Evolutionary conservation across 2,329 filamentous ascomycete genomes (phyloP), one percentile per base, ranked within the genome.

Genomic region (Arachnomyces sp.): DNA sequence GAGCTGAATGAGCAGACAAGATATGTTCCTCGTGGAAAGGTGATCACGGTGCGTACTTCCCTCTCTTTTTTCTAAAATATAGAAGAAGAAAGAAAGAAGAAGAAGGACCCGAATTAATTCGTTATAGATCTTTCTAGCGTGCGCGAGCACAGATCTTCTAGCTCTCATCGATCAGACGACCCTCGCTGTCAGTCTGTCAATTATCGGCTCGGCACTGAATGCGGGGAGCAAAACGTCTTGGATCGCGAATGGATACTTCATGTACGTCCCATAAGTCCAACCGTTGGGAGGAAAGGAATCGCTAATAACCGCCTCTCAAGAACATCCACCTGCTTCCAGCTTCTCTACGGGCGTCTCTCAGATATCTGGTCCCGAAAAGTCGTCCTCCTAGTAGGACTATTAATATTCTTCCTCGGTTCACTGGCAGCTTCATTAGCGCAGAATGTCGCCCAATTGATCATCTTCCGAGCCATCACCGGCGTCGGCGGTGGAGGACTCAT

Each of bases 211-310:
- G 44, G 62, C 69, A 0, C 55, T 78, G 4, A 58, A 68, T 3
- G 71, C 73, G 11, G 69, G 66, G 35, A 59, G 67, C 21, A 66
- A 76, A 44, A 64, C 68, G 0, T 70, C 73, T 0, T 78, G 74
- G 74, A 73, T 77, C 33, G 71, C 73, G 1, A 68, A 66, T 7
- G 72, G 68, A 11, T 78, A 75, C 38, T 77, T 77, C 52, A 71
- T 77, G 71, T 72, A 45, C 4, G 82, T 81, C 43, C 84, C 21
- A 5, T 9, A 25, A 25, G 5, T 25, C 5, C 21, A 25, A 5
- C 9, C 77, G 84, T 57, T 85, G 85, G 80, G 80, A 34, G 82
- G 85, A 55, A 75, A 74, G 38, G 81, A 80, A 8, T 84, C 86
- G 5, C 83, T 80, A 3, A 86, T 82, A 0, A 75, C 80, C 1